Evolutionary conservation across 345 rosid genomes (phyloP), one percentile per base, ranked within the genome.

Genomic region (Eutrema heterophyllum): DNA sequence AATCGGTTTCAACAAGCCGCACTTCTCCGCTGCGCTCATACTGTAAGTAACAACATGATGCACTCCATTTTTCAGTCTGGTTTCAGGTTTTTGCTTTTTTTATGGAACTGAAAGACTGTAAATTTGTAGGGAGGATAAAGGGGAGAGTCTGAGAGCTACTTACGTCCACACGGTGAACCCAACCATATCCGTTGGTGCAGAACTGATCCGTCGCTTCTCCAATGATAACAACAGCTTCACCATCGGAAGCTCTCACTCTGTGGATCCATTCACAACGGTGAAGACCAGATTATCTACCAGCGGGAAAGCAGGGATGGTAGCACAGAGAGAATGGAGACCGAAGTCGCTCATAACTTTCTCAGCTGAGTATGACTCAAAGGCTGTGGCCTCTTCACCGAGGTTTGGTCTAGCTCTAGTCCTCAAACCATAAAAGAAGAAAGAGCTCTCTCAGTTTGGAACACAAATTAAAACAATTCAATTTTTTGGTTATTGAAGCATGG

Each of bases 301-400:
- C 13, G 96, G 96, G 35, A 89, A 80, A 82, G 84, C 78, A 64
- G 93, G 86, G 13, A 72, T 87, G 83, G 82, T 84, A 12, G 82
- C 77, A 64, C 93, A 91, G 75, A 85, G 75, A 30, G 93, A 86
- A 72, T 91, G 97, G 97, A 86, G 96, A 81, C 90, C 90, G 0
- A 89, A 85, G 64, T 91, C 97, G 2, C 81, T 83, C 18, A 38
- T 87, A 24, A 91, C 88, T 0, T 43, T 91, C 40, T 91, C 97
- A 3, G 90, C 89, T 0, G 97, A 91, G 80, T 84, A 81, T 35
- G 96, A 91, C 73, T 67, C 90, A 1, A 87, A 85, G 76, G 75
- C 87, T 60, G 66, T 69, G 50, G 79, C 74, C 70, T 79, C 89
- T 53, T 69, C 86, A 32, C 90, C 94, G 2, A 89, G 82, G 86